phyloP scores from a whole-genome alignment of 768 basidiomycete genomes.

The Russula olivacea region DNA sequence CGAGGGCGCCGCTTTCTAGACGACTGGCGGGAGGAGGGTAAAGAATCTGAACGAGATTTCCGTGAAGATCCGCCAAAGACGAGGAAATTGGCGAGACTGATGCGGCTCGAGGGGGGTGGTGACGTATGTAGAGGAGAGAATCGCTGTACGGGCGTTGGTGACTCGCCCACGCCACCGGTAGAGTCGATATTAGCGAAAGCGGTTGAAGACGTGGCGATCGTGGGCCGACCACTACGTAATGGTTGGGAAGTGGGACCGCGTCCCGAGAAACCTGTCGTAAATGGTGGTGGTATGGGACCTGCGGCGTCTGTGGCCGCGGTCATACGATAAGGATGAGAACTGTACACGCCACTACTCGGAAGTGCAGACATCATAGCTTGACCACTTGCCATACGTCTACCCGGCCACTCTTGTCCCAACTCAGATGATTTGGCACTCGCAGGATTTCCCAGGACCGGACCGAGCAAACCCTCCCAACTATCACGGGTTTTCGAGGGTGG shows the following conservation, averaged over 20 bases:
- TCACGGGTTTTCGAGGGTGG: conserved; percentile 27
- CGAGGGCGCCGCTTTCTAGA: conserved; percentile 5
- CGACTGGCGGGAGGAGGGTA: not conserved
- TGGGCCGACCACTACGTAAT: conserved; percentile 31
- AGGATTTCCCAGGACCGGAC: conserved; percentile 27
- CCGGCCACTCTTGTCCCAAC: not conserved
- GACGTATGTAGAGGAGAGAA: conserved; percentile 28
- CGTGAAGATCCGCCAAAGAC: conserved; percentile 35
- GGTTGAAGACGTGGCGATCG: conserved; percentile 31
- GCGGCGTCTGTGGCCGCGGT: not conserved
- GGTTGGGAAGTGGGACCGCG: conserved; percentile 25
- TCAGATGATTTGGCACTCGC: conserved; percentile 5
- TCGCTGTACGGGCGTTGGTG: conserved; percentile 40
- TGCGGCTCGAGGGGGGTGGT: conserved; percentile 34
- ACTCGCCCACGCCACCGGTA: conserved; percentile 60
- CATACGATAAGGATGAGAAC: conserved; percentile 19
- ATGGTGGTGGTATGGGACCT: not conserved
- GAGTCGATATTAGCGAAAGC: conserved; percentile 43
- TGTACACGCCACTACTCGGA: conserved; percentile 22
- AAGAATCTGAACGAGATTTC: conserved; percentile 12
- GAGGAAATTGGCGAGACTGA: conserved; percentile 51
- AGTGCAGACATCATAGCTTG: conserved; percentile 26
- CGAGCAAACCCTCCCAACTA: conserved; percentile 33
- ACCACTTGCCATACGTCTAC: conserved; percentile 2
- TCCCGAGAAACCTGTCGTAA: not conserved